These are phyloP conservation scores for Monosporascus sp. DNA, from an alignment of 2,329 filamentous ascomycete species.

Conservation along the genomic window DNA sequence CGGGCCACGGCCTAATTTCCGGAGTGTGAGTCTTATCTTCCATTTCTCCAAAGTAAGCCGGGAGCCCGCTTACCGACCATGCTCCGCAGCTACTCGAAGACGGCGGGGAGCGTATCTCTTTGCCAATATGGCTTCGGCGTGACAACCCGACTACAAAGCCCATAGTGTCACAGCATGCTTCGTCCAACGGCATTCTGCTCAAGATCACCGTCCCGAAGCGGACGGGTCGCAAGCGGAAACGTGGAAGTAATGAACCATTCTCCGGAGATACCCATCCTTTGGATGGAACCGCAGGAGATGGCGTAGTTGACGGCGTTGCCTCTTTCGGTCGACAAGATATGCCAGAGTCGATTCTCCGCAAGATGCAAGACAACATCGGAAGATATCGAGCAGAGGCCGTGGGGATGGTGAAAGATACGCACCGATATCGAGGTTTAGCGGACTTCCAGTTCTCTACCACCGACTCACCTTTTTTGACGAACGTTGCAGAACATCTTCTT, in stretches of 20 bases:
- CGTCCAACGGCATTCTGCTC: slow-evolving; percentile 78
- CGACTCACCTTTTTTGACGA: slow-evolving; percentile 62
- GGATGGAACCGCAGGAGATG: slow-evolving; percentile 13
- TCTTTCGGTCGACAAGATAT: slow-evolving; percentile 46
- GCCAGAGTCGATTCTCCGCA: slow-evolving; percentile 52
- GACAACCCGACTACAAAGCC: slow-evolving; percentile 75
- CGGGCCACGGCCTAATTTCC: slow-evolving; percentile 31
- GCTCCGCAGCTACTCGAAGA: slow-evolving; percentile 19
- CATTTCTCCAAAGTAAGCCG: background rate
- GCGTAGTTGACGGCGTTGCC: slow-evolving; percentile 24
- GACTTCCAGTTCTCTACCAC: slow-evolving; percentile 80
- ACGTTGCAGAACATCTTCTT: slow-evolving; percentile 66
- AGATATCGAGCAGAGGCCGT: slow-evolving; percentile 64
- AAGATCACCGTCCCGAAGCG: slow-evolving; percentile 82
- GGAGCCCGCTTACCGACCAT: slow-evolving; percentile 3
- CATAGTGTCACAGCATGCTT: slow-evolving; percentile 67
- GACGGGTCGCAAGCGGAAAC: slow-evolving; percentile 80
- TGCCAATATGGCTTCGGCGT: slow-evolving; percentile 71
- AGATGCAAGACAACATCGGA: slow-evolving; percentile 63
- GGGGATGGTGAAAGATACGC: slow-evolving; percentile 70
- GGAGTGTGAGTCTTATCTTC: slow-evolving; percentile 23
- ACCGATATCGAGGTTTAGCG: slow-evolving; percentile 78
- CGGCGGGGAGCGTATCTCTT: slow-evolving; percentile 36
- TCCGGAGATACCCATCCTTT: slow-evolving; percentile 35
- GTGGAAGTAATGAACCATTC: slow-evolving; percentile 66